Evolutionary conservation across 75 land plant species (phyloP), one percentile per base, ranked within the genome.

Genomic region (Pinus taeda): DNA sequence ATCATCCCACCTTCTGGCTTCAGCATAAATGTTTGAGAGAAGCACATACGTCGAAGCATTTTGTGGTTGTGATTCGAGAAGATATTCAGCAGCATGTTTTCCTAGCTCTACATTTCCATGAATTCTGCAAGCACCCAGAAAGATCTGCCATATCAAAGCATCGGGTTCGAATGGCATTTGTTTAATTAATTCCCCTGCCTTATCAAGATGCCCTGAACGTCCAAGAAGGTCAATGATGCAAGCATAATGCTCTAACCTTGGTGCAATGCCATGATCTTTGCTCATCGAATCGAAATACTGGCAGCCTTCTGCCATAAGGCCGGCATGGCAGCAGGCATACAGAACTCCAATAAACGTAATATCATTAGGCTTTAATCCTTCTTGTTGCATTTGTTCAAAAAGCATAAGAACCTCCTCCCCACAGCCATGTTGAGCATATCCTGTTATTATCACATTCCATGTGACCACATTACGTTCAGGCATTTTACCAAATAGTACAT

Each of bases 151-250:
- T 15, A 82, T 75, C 14, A 76, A 79, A 33, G 74, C 57, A 60
- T 78, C 83, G 15, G 90, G 83, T 76, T 75, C 71, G 6, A 81
- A 6, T 8, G 87, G 90, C 88, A 88, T 85, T 33, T 30, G 75
- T 59, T 79, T 30, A 56, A 85, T 61, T 20, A 88, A 76, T 18
- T 83, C 78, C 30, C 65, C 59, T 22, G 90, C 90, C 49, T 81
- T 77, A 26, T 76, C 22, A 42, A 83, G 29, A 9, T 53, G 33
- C 2, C 88, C 90, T 58, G 37, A 60, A 7, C 90, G 78, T 15
- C 88, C 90, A 20, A 88, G 78, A 33, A 85, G 65, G 36, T 88
- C 88, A 21, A 75, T 81, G 78, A 88, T 79, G 71, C 90, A 88
- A 2, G 84, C 76, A 57, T 82, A 85, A 53, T 88, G 90, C 60